Conservation (phyloP, 768 basidiomycete genomes). For the Agrocybe pediades region DNA sequence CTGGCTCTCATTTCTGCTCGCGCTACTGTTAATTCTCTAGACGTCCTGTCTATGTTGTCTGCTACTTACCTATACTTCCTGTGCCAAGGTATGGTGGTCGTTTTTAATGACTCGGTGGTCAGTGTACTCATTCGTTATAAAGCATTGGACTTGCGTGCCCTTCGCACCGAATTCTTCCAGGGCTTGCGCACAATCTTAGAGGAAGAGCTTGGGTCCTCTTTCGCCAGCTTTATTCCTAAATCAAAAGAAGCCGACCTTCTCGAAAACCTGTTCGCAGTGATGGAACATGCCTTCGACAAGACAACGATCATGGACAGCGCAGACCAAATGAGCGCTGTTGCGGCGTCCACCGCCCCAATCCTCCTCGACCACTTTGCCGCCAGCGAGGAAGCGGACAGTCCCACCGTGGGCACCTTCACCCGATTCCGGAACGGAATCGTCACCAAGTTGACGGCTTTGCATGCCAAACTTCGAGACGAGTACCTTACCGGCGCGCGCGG, state of each 20-base stretch:
- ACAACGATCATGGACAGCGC: constrained; percentile 71
- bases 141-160: constrained; percentile 79
- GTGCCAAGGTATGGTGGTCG: constrained; percentile 53
- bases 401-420: constrained; percentile 36
- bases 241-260: constrained; percentile 31
- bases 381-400: constrained; percentile 32
- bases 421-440: constrained; percentile 56
- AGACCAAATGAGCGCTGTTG: constrained; percentile 65
- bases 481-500: constrained; percentile 63
- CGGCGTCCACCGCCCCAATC: constrained; percentile 54
- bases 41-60: constrained; percentile 70
- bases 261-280: constrained; percentile 37
- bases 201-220: constrained; percentile 49
- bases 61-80: constrained; percentile 72
- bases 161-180: constrained; percentile 61
- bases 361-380: constrained; percentile 47
- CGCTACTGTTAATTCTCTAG: constrained; percentile 68
- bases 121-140: constrained; percentile 1
- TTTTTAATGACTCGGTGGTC: not conserved
- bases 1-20: constrained; percentile 75
- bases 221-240: constrained; percentile 36
- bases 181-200: constrained; percentile 47
- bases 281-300: constrained; percentile 61
- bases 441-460: constrained; percentile 42
- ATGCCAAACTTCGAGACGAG: constrained; percentile 51